These are phyloP conservation scores for Annona squamosa DNA, from an alignment of 164 flowering plant genomes.

Conservation along the genomic window DNA sequence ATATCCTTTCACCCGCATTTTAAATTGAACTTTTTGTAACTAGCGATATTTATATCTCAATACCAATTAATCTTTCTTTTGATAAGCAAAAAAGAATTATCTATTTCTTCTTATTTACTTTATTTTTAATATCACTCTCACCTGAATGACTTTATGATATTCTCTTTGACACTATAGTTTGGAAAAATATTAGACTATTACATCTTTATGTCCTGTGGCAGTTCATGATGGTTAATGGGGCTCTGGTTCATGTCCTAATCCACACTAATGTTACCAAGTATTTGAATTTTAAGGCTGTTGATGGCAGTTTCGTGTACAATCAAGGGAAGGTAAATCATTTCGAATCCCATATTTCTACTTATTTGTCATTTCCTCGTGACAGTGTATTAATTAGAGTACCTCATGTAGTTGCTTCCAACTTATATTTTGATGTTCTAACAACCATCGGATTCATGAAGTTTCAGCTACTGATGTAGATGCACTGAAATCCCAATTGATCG, in stretches of 20 bases:
- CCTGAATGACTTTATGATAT: not conserved
- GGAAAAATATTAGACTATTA: not conserved
- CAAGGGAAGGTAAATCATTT: conserved; percentile 62
- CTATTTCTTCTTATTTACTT: not conserved
- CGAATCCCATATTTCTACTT: not conserved
- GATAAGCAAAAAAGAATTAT: not conserved
- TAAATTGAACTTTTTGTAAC: not conserved
- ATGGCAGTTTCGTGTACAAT: conserved; percentile 97
- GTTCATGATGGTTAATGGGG: conserved; percentile 97
- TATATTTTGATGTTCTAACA: conserved; percentile 1
- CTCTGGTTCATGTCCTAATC: conserved; percentile 79
- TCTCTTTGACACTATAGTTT: not conserved
- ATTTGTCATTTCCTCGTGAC: not conserved
- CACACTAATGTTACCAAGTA: conserved; percentile 95
- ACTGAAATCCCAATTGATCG: conserved; percentile 85
- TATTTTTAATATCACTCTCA: not conserved
- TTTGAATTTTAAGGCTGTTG: conserved; percentile 90
- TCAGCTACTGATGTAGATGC: conserved; percentile 99
- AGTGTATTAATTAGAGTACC: not conserved
- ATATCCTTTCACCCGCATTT: too few relatives aligned
- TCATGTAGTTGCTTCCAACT: not conserved
- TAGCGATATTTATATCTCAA: not conserved
- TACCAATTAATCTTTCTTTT: not conserved
- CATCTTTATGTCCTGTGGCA: conserved; percentile 12
- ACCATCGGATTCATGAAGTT: conserved; percentile 70